A percentile compares a stretch with the other conserved stretches of the same genome.
These are phyloP conservation scores for Cytospora chrysosperma DNA, from an alignment of 2,329 filamentous ascomycete species.

Conservation along the genomic window DNA sequence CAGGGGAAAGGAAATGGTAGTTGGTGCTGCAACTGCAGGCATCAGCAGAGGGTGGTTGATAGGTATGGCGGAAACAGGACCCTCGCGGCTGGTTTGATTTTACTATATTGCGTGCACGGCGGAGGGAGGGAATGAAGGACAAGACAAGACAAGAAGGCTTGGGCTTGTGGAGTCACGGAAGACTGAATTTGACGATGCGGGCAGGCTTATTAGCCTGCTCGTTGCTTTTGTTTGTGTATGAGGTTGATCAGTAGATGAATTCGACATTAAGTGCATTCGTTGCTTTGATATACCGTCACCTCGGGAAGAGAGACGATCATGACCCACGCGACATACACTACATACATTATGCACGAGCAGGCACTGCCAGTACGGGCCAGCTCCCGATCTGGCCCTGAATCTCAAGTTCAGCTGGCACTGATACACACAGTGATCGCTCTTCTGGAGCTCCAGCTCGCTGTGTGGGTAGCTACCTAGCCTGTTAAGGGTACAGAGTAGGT, in stretches of 20 bases:
- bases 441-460: background rate
- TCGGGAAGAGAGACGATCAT: too few relatives aligned
- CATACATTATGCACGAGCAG: too few relatives aligned
- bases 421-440: too few relatives aligned
- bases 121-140: background rate
- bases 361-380: too few relatives aligned
- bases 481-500: too few relatives aligned
- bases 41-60: background rate
- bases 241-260: too few relatives aligned
- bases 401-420: too few relatives aligned
- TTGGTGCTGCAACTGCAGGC: background rate
- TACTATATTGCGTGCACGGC: background rate
- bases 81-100: background rate
- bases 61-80: background rate
- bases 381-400: too few relatives aligned
- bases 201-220: background rate
- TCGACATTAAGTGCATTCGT: too few relatives aligned
- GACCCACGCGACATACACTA: too few relatives aligned
- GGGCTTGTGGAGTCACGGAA: background rate
- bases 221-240: background rate
- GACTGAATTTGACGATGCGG: background rate
- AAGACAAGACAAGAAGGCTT: background rate
- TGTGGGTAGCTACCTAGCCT: too few relatives aligned
- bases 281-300: too few relatives aligned
- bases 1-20: background rate